These are phyloP conservation scores for Cadophora sp. DNA, from an alignment of 2,329 filamentous ascomycete genomes.

Conservation along the genomic window DNA sequence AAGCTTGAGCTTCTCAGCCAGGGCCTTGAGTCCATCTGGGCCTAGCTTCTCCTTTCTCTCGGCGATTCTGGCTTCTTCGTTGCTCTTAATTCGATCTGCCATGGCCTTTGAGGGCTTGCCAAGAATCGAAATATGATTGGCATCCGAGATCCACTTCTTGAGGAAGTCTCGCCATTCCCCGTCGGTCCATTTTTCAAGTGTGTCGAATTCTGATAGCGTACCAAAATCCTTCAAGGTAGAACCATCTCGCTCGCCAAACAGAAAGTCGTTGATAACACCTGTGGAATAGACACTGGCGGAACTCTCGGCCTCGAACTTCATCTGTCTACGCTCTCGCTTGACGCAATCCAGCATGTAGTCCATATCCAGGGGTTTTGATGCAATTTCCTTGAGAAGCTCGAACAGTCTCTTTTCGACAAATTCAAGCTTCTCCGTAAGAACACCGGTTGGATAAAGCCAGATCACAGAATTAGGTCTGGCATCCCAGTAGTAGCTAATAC, in stretches of 20 bases:
- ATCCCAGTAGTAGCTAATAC: constrained; percentile 80
- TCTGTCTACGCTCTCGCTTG: constrained; percentile 77
- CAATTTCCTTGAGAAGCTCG: constrained; percentile 81
- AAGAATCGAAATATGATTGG: constrained; percentile 85
- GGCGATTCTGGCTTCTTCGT: constrained; percentile 80
- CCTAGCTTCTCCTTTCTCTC: constrained; percentile 82
- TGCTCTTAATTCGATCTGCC: constrained; percentile 79
- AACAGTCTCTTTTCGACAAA: constrained; percentile 87
- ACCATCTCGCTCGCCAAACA: constrained; percentile 88
- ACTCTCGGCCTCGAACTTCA: constrained; percentile 84
- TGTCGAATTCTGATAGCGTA: constrained; percentile 66
- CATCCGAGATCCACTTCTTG: constrained; percentile 83
- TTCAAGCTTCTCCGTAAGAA: constrained; percentile 83
- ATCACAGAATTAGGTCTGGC: constrained; percentile 82
- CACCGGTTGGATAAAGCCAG: constrained; percentile 84
- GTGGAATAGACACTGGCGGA: constrained; percentile 82
- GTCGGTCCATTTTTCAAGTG: constrained; percentile 80
- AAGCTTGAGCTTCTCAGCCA: constrained; percentile 77
- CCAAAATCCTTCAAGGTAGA: constrained; percentile 71
- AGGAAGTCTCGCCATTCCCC: constrained; percentile 83
- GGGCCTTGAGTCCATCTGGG: constrained; percentile 76
- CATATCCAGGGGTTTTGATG: constrained; percentile 84
- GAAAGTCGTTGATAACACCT: constrained; percentile 88
- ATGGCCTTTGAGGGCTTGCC: constrained; percentile 84
- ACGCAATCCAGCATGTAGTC: constrained; percentile 89